Percentiles rank a stretch among this genome's conserved stretches.
phyloP scores from a whole-genome alignment of 495 filamentous ascomycete genomes.

The Podospora pseudocomata region DNA sequence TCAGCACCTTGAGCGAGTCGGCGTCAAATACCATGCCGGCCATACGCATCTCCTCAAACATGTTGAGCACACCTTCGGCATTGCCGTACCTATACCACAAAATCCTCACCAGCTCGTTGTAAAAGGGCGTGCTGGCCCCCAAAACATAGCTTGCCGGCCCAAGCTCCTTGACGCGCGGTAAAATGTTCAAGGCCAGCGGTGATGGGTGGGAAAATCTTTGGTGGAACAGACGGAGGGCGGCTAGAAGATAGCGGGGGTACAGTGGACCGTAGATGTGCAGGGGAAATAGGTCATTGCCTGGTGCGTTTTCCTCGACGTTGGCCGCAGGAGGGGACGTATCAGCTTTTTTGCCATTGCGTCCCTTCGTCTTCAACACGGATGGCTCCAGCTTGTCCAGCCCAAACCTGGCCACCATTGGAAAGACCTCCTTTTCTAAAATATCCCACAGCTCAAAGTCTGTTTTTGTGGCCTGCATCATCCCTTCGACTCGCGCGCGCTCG shows the following conservation, averaged over 20 bases:
- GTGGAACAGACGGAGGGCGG: conserved; percentile 62
- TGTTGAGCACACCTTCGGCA: conserved; percentile 53
- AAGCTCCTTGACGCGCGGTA: conserved; percentile 66
- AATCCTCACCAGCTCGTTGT: conserved; percentile 66
- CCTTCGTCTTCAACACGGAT: not conserved
- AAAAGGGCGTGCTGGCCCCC: conserved; percentile 67
- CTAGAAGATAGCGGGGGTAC: conserved; percentile 62
- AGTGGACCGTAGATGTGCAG: conserved; percentile 59
- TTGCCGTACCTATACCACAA: conserved; percentile 63
- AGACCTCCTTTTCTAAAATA: conserved; percentile 65
- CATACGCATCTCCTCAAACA: conserved; percentile 74
- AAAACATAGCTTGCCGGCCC: conserved; percentile 68
- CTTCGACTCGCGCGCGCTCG: conserved; percentile 46
- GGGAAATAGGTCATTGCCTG: conserved; percentile 31
- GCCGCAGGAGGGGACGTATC: conserved; percentile 5
- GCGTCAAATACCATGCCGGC: conserved; percentile 60
- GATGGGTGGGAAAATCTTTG: conserved; percentile 56
- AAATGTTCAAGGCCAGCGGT: conserved; percentile 56
- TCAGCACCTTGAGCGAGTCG: conserved; percentile 53
- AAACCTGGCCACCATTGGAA: conserved; percentile 52
- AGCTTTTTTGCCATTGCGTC: conserved; percentile 15
- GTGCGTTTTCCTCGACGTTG: not conserved
- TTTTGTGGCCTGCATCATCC: conserved; percentile 45
- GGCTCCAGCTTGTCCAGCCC: conserved; percentile 25
- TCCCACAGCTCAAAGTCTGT: conserved; percentile 71